Base-by-base conservation (phyloP, 192 early-diverging fungal species). In the Lunasporangiospora selenospora region DNA sequence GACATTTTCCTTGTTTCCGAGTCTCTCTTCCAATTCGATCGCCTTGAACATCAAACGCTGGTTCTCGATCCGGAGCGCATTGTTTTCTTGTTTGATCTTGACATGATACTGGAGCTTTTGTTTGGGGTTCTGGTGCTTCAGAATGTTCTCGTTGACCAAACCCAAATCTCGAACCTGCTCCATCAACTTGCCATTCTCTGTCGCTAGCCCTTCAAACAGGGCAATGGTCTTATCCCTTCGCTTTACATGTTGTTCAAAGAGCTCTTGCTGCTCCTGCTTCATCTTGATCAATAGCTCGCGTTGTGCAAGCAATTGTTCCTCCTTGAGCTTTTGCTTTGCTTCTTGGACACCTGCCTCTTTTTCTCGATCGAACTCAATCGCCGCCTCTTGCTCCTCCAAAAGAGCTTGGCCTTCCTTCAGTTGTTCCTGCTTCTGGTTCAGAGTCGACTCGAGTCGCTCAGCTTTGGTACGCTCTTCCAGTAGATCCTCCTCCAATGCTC, bases 51-150 rank as follows among this genome's bases (percentile, higher is more conserved):
- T 73, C 8, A 73, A 44, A 3, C 69, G 53, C 41, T 73, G 69
- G 32, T 73, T 73, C 69, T 73, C 69, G 11, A 63, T 73, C 48
- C 76, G 60, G 32, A 77, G 76, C 21, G 69, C 76, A 27, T 77
- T 77, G 45, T 77, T 77, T 39, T 77, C 65, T 50, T 77, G 76
- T 31, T 77, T 77, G 45, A 77, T 77, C 62, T 77, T 77, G 42
- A 77, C 76, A 23, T 77, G 76, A 8, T 77, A 77, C 44, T 77
- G 76, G 0, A 77, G 66, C 47, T 77, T 77, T 29, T 77, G 76
- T 33, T 69, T 63, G 16, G 49, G 61, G 31, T 77, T 77, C 58
- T 77, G 65, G 34, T 77, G 76, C 52, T 67, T 67, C 67, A 77
- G 58, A 34, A 77, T 73, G 29, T 36, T 62, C 42, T 62, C 69